Conservation (phyloP, 768 basidiomycete species). For the Xerocomellus chrysenteron region DNA sequence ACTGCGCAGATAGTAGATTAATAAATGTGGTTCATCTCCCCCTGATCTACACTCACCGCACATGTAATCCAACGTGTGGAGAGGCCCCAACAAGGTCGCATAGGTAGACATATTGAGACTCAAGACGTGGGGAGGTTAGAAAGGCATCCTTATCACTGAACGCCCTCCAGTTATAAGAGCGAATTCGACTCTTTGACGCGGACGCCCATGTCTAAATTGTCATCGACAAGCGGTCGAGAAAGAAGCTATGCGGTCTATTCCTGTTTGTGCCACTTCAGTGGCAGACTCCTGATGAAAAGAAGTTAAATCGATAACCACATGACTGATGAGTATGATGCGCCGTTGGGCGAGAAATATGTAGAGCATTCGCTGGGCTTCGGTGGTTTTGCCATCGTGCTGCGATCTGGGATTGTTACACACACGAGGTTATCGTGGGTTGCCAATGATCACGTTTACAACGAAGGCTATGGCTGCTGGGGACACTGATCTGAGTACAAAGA, state of each 20-base stretch:
- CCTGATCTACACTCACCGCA: not conserved
- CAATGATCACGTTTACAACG: no score
- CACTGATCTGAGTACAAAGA: not conserved
- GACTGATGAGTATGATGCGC: not conserved
- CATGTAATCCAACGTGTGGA: not conserved
- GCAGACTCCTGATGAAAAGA: not conserved
- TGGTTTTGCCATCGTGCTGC: not conserved
- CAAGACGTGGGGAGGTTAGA: not conserved
- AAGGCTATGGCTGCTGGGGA: not conserved
- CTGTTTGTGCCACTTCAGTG: not conserved
- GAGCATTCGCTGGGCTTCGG: not conserved
- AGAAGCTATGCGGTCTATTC: not conserved
- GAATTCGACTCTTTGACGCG: not conserved
- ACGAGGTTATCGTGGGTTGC: not conserved
- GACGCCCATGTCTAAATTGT: not conserved
- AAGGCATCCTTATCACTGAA: not conserved
- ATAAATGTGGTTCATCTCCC: not conserved
- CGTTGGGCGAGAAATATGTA: not conserved
- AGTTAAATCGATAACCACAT: not conserved
- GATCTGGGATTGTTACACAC: not conserved
- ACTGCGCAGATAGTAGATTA: not conserved
- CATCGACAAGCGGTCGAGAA: not conserved
- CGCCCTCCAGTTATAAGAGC: not conserved
- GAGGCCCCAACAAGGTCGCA: no score
- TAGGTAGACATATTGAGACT: not conserved